Base-by-base conservation (phyloP, 208 protist species). In the Trypanosoma lewisi region DNA sequence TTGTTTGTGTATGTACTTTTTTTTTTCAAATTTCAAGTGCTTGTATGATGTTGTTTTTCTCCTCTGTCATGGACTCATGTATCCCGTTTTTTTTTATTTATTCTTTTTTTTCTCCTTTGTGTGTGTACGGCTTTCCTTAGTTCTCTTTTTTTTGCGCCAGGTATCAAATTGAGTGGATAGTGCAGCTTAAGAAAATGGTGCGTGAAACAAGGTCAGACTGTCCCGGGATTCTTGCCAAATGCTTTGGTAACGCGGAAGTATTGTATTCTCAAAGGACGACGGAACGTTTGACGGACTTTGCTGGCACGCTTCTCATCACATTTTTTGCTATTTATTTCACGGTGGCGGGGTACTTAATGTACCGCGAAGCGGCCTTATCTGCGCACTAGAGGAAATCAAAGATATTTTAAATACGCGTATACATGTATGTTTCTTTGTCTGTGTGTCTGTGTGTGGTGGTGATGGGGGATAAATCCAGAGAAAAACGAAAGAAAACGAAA, bases 251-350 rank as follows among this genome's bases (percentile, higher is more conserved):
- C 44, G 78, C 77, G 21, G 60, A 85, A 8, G 80, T 89, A n/a
- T 11, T 89, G 14, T 93, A 87, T 71, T 82, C 73, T 4, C 80
- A 76, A 69, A 44, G 50, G 28, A 81, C 70, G 11, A 89, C 87
- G 11, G 73, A 80, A 19, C 48, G 45, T 25, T 76, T 91, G n/a
- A 91, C 82, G 5, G 84, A 94, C 57, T 64, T 86, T 50, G 78
- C 80, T 0, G 87, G 87, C 1, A 81, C 78, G 0, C 86, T 94
- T 49, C 63, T 94, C 23, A 70, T 94, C 9, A 17, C 70, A 36
- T 89, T 80, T 67, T 76, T 91, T 56, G 72, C 82, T 14, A 60
- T 94, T 53, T 94, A 94, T 79, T 91, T 90, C 65, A 86, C 87
- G 25, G 61, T 80, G n/a, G 71, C 66, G 14, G 83, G 79, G 1